A percentile compares a stretch with the other conserved stretches of the same genome.
These are phyloP conservation scores for Vinca minor DNA, from an alignment of 257 asterid genomes.

Conservation along the genomic window DNA sequence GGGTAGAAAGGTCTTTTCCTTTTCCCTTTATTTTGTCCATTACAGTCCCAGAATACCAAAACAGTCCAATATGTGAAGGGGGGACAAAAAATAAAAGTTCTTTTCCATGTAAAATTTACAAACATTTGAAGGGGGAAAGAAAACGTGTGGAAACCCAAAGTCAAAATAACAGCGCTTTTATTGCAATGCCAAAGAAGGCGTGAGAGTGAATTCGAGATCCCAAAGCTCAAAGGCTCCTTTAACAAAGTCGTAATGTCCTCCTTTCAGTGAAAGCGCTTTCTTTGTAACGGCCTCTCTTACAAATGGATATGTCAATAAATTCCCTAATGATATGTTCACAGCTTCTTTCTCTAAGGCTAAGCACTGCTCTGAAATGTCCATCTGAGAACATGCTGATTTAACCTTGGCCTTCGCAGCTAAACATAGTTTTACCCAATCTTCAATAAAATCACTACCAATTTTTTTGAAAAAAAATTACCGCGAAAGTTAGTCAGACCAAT, in stretches of 20 bases:
- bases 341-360: conserved; percentile 78
- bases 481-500: no score
- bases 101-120: no score
- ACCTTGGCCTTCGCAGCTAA: conserved; percentile 63
- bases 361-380: conserved; percentile 50
- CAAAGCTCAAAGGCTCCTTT: conserved; percentile 68
- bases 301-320: conserved; percentile 65
- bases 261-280: conserved; percentile 46
- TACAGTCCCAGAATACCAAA: no score
- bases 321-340: conserved; percentile 67
- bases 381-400: conserved; percentile 26
- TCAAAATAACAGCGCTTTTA: neutral
- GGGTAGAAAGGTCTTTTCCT: no score
- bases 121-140: no score
- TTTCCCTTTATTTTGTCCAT: no score
- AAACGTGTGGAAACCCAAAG: no score
- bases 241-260: conserved; percentile 88
- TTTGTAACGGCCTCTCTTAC: conserved; percentile 67
- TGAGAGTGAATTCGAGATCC: conserved; percentile 53
- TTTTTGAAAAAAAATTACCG: no score
- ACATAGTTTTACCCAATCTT: conserved; percentile 82
- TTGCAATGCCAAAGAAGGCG: conserved; percentile 23
- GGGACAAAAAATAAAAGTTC: no score
- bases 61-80: no score
- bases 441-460: conserved; percentile 70